Base-by-base conservation (phyloP, 352 stramenopile species). In the Phytophthora sp. region DNA sequence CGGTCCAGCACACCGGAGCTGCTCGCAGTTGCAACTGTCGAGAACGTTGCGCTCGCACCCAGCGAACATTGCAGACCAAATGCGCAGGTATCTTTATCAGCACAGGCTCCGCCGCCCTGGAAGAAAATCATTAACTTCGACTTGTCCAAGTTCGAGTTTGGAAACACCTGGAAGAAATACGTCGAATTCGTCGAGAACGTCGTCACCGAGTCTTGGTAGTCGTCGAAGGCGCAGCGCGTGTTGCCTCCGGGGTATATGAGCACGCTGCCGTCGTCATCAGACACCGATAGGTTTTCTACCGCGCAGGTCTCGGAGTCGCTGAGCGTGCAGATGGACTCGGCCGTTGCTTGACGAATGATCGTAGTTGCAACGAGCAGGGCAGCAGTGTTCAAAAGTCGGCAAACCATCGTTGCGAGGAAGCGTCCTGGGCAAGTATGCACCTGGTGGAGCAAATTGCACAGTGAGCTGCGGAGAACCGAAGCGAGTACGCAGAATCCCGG, bases 51-150 rank as follows among this genome's bases (percentile, higher is more conserved):
- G 26, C 60, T 72, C 13, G 44, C 28, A 3, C 45, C 61, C 11
- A 81, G 28, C n/a, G 75, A 74, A 31, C 82, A 89, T 52, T 88
- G 77, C 37, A 88, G 48, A 0, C 54, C 62, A 38, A 89, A 89
- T 35, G 64, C 74, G 63, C 82, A 91, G 27, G 77, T 89, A 38
- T 77, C 46, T 58, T 72, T 35, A 51, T 89, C 78, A 18, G 79
- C 58, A 28, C 82, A 91, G 6, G 74, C 79, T 18, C 77, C 79
- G 28, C 82, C 79, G 21, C 79, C 82, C 49, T 89, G 77, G 43
- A 89, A 82, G 32, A 79, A 86, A 27, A 91, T 58, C 55, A 91
- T 59, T 10, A 91, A 45, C 63, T 89, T 91, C 8, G 52, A 70
- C 64, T 84, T 83, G 50, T 82, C 71, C 45, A 58, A 52, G 11